phyloP scores from a whole-genome alignment of 106 monocot species.

The Dendrobium officinale region DNA sequence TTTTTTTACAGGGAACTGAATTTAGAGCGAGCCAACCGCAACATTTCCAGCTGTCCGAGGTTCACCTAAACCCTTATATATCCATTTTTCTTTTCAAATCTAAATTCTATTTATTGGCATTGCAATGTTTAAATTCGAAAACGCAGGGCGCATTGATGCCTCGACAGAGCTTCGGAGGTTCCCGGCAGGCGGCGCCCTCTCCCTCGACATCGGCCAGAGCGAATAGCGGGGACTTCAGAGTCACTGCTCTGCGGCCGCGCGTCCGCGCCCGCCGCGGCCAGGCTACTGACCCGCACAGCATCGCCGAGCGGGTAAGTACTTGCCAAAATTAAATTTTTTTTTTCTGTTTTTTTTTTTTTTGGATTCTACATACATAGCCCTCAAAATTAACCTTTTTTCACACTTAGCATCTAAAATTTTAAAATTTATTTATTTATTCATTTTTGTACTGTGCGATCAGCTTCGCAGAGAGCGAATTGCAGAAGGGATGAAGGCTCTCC shows the following conservation, averaged over 20 bases:
- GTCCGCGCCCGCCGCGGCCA: conserved; percentile 81
- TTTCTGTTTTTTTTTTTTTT: not conserved
- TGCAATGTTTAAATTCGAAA: not conserved
- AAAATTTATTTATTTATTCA: not conserved
- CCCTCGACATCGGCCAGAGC: conserved; percentile 19
- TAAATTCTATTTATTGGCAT: not conserved
- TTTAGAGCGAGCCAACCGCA: conserved; percentile 18
- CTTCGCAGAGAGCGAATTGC: conserved; percentile 81
- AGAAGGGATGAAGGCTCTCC: conserved; percentile 82
- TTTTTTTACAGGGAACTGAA: conserved; percentile 28
- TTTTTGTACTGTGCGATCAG: conserved; percentile 19
- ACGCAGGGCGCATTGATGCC: conserved; percentile 4
- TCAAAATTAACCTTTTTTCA: too few species aligned
- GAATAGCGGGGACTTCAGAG: not conserved
- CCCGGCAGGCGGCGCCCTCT: conserved; percentile 12
- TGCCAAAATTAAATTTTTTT: not conserved
- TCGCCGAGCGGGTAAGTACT: conserved; percentile 76
- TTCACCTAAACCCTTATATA: not conserved
- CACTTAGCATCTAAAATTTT: too few species aligned
- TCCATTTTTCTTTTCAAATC: not conserved
- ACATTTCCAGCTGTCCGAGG: conserved; percentile 38
- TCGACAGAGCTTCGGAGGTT: conserved; percentile 41
- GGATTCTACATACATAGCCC: too few species aligned
- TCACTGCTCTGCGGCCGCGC: conserved; percentile 60
- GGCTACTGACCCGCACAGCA: conserved; percentile 15